These are phyloP conservation scores for Cystofilobasidium bisporidii DNA, from an alignment of 768 basidiomycete genomes.

Conservation along the genomic window DNA sequence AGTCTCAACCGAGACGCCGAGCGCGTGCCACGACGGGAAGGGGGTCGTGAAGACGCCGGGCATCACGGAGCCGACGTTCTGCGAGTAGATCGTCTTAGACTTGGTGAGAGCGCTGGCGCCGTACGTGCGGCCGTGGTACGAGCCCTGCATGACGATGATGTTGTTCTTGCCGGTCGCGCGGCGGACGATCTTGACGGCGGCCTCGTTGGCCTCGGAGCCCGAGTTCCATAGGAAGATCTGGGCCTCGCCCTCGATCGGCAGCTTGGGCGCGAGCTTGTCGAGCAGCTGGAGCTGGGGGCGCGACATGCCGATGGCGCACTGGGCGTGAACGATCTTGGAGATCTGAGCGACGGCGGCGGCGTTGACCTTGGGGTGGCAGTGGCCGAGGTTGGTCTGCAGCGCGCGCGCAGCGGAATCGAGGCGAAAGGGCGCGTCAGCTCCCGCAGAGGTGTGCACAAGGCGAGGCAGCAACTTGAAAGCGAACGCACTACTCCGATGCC, in stretches of 20 bases:
- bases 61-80: slow-evolving; percentile 44
- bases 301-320: slow-evolving; percentile 76
- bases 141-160: slow-evolving; percentile 84
- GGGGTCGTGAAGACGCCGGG: slow-evolving; percentile 56
- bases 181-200: slow-evolving; percentile 77
- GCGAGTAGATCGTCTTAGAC: slow-evolving; percentile 83
- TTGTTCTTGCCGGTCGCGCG: slow-evolving; percentile 69
- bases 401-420: no score
- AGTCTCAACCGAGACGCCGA: slow-evolving; percentile 52
- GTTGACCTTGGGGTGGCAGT: slow-evolving; percentile 78
- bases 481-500: slow-evolving; percentile 25
- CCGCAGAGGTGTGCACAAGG: slow-evolving; percentile 51
- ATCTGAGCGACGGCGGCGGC: slow-evolving; percentile 82
- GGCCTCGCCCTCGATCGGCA: slow-evolving; percentile 45
- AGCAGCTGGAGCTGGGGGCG: slow-evolving; percentile 75
- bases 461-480: slow-evolving; percentile 56
- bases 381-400: slow-evolving; percentile 44
- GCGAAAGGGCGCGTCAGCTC: background rate
- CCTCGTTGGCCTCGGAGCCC: slow-evolving; percentile 87
- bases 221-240: slow-evolving; percentile 94
- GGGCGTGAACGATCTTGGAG: slow-evolving; percentile 36
- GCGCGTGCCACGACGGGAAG: slow-evolving; percentile 90
- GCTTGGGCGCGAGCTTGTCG: slow-evolving; percentile 67
- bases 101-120: slow-evolving; percentile 37
- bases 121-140: slow-evolving; percentile 85